Percentiles rank a stretch among this genome's conserved stretches.
These are phyloP conservation scores for Truncatella angustata DNA, from an alignment of 2,329 filamentous ascomycete genomes.

Conservation along the genomic window DNA sequence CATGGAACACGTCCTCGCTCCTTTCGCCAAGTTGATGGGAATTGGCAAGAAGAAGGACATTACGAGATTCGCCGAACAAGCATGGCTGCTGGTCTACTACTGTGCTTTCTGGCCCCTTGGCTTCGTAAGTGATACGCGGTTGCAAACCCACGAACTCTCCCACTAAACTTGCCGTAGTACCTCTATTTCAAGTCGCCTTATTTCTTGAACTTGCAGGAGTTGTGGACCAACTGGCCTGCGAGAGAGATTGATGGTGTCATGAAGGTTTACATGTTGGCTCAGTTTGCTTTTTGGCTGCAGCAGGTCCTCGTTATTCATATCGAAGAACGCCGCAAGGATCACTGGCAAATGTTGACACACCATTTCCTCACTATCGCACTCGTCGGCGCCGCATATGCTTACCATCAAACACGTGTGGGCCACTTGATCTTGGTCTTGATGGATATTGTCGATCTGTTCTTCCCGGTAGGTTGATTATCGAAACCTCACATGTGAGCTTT, in stretches of 20 bases:
- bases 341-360: slow-evolving; percentile 93
- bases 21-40: slow-evolving; percentile 70
- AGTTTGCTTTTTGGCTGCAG: slow-evolving; percentile 92
- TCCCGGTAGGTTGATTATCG: slow-evolving; percentile 81
- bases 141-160: not conserved
- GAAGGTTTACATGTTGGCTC: slow-evolving; percentile 87
- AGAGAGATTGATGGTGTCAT: slow-evolving; percentile 70
- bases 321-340: slow-evolving; percentile 90
- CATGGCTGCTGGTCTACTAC: slow-evolving; percentile 87
- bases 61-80: slow-evolving; percentile 89
- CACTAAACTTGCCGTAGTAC: slow-evolving; percentile 54
- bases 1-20: slow-evolving; percentile 85
- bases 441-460: slow-evolving; percentile 87
- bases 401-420: slow-evolving; percentile 82
- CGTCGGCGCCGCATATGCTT: slow-evolving; percentile 79
- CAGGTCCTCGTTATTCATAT: slow-evolving; percentile 93
- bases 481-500: too few species aligned
- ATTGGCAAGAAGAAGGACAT: slow-evolving; percentile 74
- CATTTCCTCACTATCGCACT: slow-evolving; percentile 86
- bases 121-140: slow-evolving; percentile 58
- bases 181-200: slow-evolving; percentile 76
- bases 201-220: slow-evolving; percentile 70
- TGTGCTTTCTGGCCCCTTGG: slow-evolving; percentile 78
- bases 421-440: slow-evolving; percentile 88
- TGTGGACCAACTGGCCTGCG: slow-evolving; percentile 85